Percentiles rank a stretch among this genome's conserved stretches.
These are phyloP conservation scores for Camellia japonica DNA, from an alignment of 148 eudicot genomes.

Conservation along the genomic window DNA sequence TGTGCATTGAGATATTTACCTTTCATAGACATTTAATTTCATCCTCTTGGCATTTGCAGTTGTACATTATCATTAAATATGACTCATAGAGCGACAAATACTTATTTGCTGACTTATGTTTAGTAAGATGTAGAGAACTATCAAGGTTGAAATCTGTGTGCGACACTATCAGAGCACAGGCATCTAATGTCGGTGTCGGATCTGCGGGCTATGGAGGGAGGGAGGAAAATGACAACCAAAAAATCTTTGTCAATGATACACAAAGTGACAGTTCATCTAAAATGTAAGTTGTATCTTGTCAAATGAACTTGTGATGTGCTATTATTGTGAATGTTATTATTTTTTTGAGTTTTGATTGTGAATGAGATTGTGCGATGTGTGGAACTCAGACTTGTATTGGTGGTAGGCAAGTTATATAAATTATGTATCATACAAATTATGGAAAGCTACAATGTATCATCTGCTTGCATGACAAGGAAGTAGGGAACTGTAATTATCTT, in stretches of 20 bases:
- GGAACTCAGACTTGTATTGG: neutral
- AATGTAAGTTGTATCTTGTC: slow-evolving; percentile 42
- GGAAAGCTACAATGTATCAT: neutral
- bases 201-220: slow-evolving; percentile 49
- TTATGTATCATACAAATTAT: neutral
- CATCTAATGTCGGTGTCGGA: slow-evolving; percentile 71
- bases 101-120: slow-evolving; percentile 15
- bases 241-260: slow-evolving; percentile 27
- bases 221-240: slow-evolving; percentile 36
- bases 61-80: neutral
- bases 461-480: neutral
- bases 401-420: neutral
- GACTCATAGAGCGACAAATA: neutral
- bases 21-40: neutral
- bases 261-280: slow-evolving; percentile 40
- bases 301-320: neutral
- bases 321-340: neutral
- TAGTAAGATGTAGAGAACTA: slow-evolving; percentile 51
- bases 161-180: slow-evolving; percentile 43
- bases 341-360: neutral
- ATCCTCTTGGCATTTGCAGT: neutral
- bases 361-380: neutral
- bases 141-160: slow-evolving; percentile 27
- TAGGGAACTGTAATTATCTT: neutral
- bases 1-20: no score